These are phyloP conservation scores for Xylaria sp. DNA, from an alignment of 2,329 filamentous ascomycete genomes.

Conservation along the genomic window DNA sequence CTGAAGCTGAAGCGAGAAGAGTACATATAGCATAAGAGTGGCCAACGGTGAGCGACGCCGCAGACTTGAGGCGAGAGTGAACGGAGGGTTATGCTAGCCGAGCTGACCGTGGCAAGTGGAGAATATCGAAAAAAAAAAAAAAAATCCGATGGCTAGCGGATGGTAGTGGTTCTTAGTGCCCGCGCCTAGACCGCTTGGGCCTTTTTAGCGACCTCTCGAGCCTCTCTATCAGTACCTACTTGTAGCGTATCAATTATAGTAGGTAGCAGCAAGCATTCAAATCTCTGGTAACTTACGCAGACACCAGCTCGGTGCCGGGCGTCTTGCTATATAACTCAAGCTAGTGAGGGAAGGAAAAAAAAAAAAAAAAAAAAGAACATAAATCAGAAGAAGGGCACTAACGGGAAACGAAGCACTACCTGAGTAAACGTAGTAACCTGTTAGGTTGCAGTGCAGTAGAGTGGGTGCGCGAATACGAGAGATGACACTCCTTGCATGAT, in stretches of 20 bases:
- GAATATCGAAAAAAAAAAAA: constrained; percentile 14
- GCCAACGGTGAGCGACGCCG: not conserved
- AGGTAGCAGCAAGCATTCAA: not conserved
- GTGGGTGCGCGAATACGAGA: constrained; percentile 38
- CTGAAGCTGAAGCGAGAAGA: constrained; percentile 31
- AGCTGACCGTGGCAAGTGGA: constrained; percentile 25
- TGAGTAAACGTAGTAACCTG: not conserved
- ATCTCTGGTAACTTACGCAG: not conserved
- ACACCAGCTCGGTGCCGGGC: not conserved
- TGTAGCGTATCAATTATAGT: not conserved
- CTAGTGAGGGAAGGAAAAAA: not conserved
- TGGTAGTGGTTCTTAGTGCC: constrained; percentile 12
- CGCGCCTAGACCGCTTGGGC: constrained; percentile 23
- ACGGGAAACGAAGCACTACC: constrained; percentile 1
- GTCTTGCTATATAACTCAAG: not conserved
- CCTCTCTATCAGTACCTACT: no score
- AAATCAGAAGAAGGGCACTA: not conserved
- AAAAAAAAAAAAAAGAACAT: no score
- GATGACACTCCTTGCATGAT: constrained; percentile 27
- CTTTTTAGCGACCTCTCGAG: not conserved
- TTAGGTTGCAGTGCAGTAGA: constrained; percentile 7
- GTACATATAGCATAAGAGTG: constrained; percentile 15
- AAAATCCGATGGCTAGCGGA: not conserved
- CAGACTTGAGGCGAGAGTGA: not conserved
- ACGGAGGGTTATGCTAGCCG: constrained; percentile 2